Evolutionary conservation across 495 filamentous ascomycete species (phyloP), one percentile per base, ranked within the genome.

Genomic region (Penicillium parvum): DNA sequence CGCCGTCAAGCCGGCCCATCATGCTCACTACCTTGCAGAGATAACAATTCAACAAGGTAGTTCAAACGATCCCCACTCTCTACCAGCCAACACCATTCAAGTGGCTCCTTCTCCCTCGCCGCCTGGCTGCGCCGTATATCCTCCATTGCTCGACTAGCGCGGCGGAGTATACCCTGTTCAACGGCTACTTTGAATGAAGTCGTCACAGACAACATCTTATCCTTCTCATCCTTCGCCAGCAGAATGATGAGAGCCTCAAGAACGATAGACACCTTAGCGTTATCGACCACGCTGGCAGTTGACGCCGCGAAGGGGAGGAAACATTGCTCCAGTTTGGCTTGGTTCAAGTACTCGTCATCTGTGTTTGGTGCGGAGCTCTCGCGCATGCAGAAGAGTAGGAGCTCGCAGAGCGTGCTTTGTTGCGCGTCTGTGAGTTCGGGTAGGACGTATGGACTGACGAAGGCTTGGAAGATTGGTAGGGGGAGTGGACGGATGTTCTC

Each of bases 211-310:
- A 83, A 44, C 44, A 63, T 40, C 0, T 60, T 48, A 17, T 54
- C 52, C 0, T 60, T 40, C 0, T 60, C 48, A 17, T 54, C 52
- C 0, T 60, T 53, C 1, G 72, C 69, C n/a, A 90, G 54, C 3
- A 84, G 63, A 32, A 82, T 73, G 37, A 91, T 48, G 40, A 94
- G 58, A 0, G 72, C 72, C 62, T 98, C 91, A 0, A 96, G 59
- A 37, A 87, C 56, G 3, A 96, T 63, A 3, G 83, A 84, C 22
- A 96, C 71, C 62, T 89, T 90, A 3, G 85, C 82, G 55, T 96
- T 96, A 35, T 94, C 87, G 4, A 73, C 73, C 0, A 75, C 61
- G 5, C 71, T 77, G 4, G 74, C 61, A 0, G 73, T 80, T 33
- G 77, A 81, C 0, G 90, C 88, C 1, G 82, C 64, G 39, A 73